These are phyloP conservation scores for Cryptococcus amylolentus DNA, from an alignment of 1,284 basidiomycete genomes.

Conservation along the genomic window DNA sequence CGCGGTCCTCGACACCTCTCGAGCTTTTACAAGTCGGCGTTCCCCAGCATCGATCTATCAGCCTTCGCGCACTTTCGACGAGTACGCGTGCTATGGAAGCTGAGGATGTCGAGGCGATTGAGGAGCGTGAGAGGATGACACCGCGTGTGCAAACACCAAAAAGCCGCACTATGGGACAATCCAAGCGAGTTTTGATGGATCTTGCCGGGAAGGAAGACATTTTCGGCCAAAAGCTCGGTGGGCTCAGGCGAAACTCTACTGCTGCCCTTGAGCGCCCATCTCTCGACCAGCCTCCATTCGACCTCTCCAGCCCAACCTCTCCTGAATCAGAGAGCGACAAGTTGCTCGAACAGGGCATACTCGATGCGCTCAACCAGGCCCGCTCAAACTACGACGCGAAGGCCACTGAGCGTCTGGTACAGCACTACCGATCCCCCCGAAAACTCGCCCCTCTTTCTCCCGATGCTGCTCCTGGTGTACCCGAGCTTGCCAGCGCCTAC, in stretches of 20 bases:
- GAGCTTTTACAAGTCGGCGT: constrained; percentile 30
- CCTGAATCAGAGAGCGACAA: constrained; percentile 4
- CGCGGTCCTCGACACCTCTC: constrained; percentile 17
- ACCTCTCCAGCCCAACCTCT: neutral
- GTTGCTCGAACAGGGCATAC: constrained; percentile 4
- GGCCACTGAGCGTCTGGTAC: constrained; percentile 11
- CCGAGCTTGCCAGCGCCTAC: constrained; percentile 18
- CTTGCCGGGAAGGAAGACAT: constrained; percentile 35
- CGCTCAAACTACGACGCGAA: neutral
- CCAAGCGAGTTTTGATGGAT: constrained; percentile 41
- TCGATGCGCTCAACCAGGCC: constrained; percentile 6
- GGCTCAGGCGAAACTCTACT: constrained; percentile 31
- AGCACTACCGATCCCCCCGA: constrained; percentile 30
- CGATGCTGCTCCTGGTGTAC: constrained; percentile 9
- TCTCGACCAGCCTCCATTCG: constrained; percentile 12
- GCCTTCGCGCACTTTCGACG: constrained; percentile 30
- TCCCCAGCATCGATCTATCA: constrained; percentile 13
- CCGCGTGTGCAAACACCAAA: neutral
- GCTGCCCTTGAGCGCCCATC: constrained; percentile 21
- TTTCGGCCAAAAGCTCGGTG: constrained; percentile 13
- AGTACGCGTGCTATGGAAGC: constrained; percentile 9
- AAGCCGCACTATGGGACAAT: constrained; percentile 16
- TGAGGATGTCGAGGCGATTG: constrained; percentile 10
- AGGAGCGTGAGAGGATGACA: neutral
- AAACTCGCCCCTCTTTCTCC: constrained; percentile 8